These are phyloP conservation scores for Colletotrichum higginsianum DNA, from an alignment of 2,329 filamentous ascomycete genomes.

Conservation along the genomic window DNA sequence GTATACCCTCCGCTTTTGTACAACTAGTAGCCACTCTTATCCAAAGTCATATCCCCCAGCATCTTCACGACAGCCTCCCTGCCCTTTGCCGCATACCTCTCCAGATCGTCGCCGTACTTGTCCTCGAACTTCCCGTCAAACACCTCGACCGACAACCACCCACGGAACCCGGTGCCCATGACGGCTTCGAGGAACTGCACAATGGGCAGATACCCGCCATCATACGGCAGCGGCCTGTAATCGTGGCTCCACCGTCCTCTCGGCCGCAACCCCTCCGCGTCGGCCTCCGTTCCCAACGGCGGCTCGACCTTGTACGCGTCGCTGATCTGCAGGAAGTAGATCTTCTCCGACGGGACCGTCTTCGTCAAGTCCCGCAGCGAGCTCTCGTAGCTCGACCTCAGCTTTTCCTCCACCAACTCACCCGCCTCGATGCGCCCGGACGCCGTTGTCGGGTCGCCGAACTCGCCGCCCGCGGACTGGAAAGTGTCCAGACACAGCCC, in stretches of 20 bases:
- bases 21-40: conserved; percentile 12
- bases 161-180: conserved; percentile 75
- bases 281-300: conserved; percentile 66
- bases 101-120: conserved; percentile 51
- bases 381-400: conserved; percentile 65
- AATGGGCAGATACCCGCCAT: conserved; percentile 80
- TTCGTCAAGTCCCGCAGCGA: conserved; percentile 70
- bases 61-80: conserved; percentile 34
- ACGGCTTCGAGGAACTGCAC: conserved; percentile 76
- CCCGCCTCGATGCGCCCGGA: conserved; percentile 71
- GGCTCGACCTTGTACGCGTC: conserved; percentile 77
- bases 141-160: conserved; percentile 79
- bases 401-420: conserved; percentile 54
- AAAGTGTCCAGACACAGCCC: conserved; percentile 86
- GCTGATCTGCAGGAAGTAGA: conserved; percentile 81
- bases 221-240: conserved; percentile 77
- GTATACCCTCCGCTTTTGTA: neutral
- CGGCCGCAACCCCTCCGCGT: conserved; percentile 70
- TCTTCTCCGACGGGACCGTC: conserved; percentile 77
- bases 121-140: conserved; percentile 51
- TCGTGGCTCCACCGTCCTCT: conserved; percentile 80
- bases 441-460: conserved; percentile 77
- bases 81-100: conserved; percentile 47
- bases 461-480: conserved; percentile 81
- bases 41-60: conserved; percentile 34